Percentiles rank a stretch among this genome's conserved stretches.
Evolutionary conservation across 345 rosid species (phyloP).

Genomic region (Populus nigra): DNA sequence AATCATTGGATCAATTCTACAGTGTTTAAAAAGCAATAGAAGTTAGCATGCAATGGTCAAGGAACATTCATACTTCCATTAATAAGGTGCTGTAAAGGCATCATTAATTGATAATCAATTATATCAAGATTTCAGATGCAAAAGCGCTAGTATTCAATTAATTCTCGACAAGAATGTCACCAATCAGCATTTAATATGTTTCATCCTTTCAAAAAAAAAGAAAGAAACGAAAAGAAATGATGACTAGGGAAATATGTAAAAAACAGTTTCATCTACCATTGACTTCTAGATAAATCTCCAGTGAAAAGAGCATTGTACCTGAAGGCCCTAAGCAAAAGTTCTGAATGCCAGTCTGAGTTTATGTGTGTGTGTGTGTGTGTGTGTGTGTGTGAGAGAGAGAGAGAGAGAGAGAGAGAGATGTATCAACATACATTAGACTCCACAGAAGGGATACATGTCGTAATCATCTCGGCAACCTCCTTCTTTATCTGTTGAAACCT

Average conservation of each 20-base stretch:
- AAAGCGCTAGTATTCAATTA: background rate
- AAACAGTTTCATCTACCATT: background rate
- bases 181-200: background rate
- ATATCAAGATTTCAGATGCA: background rate
- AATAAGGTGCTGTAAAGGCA: background rate
- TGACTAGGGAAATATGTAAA: background rate
- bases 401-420: conserved; percentile 8
- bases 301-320: background rate
- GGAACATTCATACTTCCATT: background rate
- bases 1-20: background rate
- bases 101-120: background rate
- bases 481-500: conserved; percentile 75
- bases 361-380: background rate
- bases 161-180: background rate
- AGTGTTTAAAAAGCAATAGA: background rate
- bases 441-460: conserved; percentile 43
- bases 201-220: background rate
- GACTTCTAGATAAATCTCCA: background rate
- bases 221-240: background rate
- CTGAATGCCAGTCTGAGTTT: background rate
- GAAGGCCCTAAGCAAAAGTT: background rate
- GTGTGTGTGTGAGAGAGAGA: background rate
- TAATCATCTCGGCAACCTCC: conserved; percentile 80
- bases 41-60: background rate
- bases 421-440: conserved; percentile 56